These are phyloP conservation scores for Tanozyma kutaoensis DNA, from an alignment of 805 yeast genomes.

Conservation along the genomic window DNA sequence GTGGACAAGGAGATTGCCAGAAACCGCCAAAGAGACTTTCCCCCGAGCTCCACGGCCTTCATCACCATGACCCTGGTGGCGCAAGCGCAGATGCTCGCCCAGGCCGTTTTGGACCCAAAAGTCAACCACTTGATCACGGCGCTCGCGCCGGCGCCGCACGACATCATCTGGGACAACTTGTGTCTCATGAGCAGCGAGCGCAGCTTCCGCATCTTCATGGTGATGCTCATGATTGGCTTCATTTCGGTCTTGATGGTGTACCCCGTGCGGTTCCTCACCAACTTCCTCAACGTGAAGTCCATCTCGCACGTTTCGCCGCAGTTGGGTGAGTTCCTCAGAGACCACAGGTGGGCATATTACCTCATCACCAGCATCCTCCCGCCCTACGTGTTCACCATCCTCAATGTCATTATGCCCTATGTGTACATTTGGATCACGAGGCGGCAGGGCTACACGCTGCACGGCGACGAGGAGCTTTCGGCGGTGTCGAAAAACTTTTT, in stretches of 20 bases:
- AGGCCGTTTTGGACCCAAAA: slow-evolving; percentile 84
- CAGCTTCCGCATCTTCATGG: slow-evolving; percentile 44
- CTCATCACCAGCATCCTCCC: slow-evolving; percentile 84
- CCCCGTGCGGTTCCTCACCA: slow-evolving; percentile 79
- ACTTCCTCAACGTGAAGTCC: slow-evolving; percentile 66
- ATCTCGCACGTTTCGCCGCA: slow-evolving; percentile 75
- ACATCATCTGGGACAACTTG: slow-evolving; percentile 84
- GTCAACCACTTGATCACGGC: slow-evolving; percentile 71
- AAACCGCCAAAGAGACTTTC: slow-evolving; percentile 56
- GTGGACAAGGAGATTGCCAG: slow-evolving; percentile 57
- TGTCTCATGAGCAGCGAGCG: slow-evolving; percentile 70
- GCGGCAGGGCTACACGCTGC: slow-evolving; percentile 80
- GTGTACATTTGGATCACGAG: slow-evolving; percentile 73
- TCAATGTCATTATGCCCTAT: slow-evolving; percentile 77
- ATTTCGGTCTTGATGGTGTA: slow-evolving; percentile 61
- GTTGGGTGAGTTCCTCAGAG: slow-evolving; percentile 53
- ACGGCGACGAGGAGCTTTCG: slow-evolving; percentile 85
- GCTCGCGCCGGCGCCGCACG: slow-evolving; percentile 94
- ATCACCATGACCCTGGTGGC: slow-evolving; percentile 93
- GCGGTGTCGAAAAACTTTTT: slow-evolving; percentile 88
- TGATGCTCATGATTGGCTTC: slow-evolving; percentile 55
- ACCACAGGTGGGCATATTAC: slow-evolving; percentile 59
- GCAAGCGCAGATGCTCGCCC: slow-evolving; percentile 93
- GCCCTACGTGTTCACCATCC: slow-evolving; percentile 75
- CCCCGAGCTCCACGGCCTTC: slow-evolving; percentile 85